These are phyloP conservation scores for Xylaria nigripes DNA, from an alignment of 495 filamentous ascomycete genomes.

Conservation along the genomic window DNA sequence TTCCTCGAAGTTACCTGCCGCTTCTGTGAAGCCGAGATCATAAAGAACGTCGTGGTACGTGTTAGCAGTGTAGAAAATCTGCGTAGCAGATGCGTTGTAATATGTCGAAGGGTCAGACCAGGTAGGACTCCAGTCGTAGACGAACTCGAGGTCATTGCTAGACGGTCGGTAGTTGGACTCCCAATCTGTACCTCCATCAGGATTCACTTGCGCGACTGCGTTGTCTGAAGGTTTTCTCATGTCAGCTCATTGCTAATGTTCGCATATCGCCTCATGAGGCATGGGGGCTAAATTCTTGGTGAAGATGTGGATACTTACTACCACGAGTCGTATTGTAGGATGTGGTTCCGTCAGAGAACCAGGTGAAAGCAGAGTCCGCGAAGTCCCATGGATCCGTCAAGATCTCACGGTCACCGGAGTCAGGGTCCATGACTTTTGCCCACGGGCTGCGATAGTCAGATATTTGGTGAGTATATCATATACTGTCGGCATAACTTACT, in stretches of 20 bases:
- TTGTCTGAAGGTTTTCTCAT: conserved; percentile 29
- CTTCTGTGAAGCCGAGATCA: conserved; percentile 45
- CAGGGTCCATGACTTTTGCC: conserved; percentile 39
- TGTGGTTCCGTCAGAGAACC: conserved; percentile 31
- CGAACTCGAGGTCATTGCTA: conserved; percentile 28
- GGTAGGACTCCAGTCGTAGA: conserved; percentile 32
- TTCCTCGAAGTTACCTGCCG: conserved; percentile 46
- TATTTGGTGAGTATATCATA: conserved; percentile 3
- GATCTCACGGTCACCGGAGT: conserved; percentile 27
- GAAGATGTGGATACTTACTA: conserved; percentile 20
- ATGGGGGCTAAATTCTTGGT: background rate
- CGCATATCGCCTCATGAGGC: background rate
- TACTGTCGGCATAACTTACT: conserved; percentile 14
- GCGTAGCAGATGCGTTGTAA: conserved; percentile 37
- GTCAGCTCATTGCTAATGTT: conserved; percentile 12
- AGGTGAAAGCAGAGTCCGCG: conserved; percentile 34
- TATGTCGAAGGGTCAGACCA: conserved; percentile 29
- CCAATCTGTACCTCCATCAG: conserved; percentile 28
- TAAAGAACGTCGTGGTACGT: conserved; percentile 48
- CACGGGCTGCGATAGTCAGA: conserved; percentile 28
- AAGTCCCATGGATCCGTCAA: conserved; percentile 33
- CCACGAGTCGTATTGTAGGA: conserved; percentile 37
- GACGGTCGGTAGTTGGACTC: conserved; percentile 35
- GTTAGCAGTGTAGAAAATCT: conserved; percentile 49
- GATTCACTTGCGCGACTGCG: conserved; percentile 39